phyloP scores from a whole-genome alignment of 2,329 filamentous ascomycete species.

The Pseudogymnoascus sp. region DNA sequence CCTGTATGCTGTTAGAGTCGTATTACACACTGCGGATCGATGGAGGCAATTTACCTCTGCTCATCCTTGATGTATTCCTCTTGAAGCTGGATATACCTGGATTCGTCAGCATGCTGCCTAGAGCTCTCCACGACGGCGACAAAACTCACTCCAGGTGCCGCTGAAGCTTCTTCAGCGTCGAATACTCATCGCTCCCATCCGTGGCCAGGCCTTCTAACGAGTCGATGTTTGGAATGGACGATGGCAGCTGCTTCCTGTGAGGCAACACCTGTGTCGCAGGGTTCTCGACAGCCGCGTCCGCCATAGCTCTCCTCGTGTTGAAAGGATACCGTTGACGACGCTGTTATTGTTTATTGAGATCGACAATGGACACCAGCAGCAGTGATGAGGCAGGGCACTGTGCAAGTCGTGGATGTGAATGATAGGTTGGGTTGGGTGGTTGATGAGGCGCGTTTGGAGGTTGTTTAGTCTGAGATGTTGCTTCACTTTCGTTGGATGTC shows the following conservation, averaged over 20 bases:
- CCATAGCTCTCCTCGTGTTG: slow-evolving; percentile 48
- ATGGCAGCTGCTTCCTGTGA: slow-evolving; percentile 72
- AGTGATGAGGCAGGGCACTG: not conserved
- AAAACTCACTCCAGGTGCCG: slow-evolving; percentile 77
- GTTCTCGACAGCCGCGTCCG: slow-evolving; percentile 78
- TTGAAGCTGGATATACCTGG: slow-evolving; percentile 87
- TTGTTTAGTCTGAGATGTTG: slow-evolving; percentile 4
- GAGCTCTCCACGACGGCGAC: not conserved
- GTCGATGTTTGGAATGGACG: slow-evolving; percentile 82
- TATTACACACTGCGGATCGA: not conserved
- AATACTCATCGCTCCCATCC: slow-evolving; percentile 87
- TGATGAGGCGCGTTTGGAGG: slow-evolving; percentile 7
- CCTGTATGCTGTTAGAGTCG: slow-evolving; percentile 37
- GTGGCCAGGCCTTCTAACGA: slow-evolving; percentile 74
- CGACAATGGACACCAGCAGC: no score
- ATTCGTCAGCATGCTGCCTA: slow-evolving; percentile 21
- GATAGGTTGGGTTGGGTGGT: slow-evolving; percentile 1
- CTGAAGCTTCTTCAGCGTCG: slow-evolving; percentile 91
- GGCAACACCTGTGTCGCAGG: slow-evolving; percentile 64
- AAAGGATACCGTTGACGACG: not conserved
- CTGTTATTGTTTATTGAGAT: not conserved
- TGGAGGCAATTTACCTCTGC: slow-evolving; percentile 56
- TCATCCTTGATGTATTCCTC: slow-evolving; percentile 99
- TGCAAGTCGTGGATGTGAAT: not conserved
- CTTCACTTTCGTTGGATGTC: slow-evolving; percentile 3